Evolutionary conservation across 352 stramenopile species (phyloP), one percentile per base, ranked within the genome.

Genomic region (Globisporangium canariense): DNA sequence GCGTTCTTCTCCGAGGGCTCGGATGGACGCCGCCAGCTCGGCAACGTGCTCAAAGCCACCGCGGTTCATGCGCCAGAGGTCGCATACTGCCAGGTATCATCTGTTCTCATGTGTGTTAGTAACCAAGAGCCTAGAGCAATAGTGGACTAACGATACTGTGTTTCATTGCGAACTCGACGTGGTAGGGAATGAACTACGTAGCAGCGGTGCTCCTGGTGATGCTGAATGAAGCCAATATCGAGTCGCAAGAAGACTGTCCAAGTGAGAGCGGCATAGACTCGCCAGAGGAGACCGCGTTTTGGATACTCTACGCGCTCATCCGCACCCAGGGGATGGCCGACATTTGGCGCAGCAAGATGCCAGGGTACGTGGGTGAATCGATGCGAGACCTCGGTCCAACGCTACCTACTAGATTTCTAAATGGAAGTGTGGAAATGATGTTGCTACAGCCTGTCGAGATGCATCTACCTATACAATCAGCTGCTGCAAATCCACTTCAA

Each of bases 161-260:
- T 22, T 4, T 20, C 7, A 20, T 47, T 22, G 18, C 18, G 18
- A 49, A 49, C 43, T 20, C n/a, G 43, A 22, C 18, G 16, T 49
- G 14, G 11, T 40, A 93, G 82, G 86, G 86, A 4, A 95, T 95
- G 86, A 95, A 93, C 67, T 95, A 93, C 68, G 83, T 93, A 25
- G 84, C 82, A 0, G 86, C 81, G 28, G 69, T 73, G 10, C 57
- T 91, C 2, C 58, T 95, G 45, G 64, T 91, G 25, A 58, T 83
- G 20, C 66, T 86, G 46, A 79, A 74, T 53, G 66, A 71, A 18
- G 25, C 16, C 5, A 25, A 28, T 3, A 16, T 22, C 14, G 43
- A 62, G 38, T 36, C 30, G 0, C 38, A 51, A n/a, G 43, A 49
- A 1, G 30, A 36, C 25, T 28, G 25, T 4, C 20, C 16, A 6